Evolutionary conservation across 805 yeast genomes (phyloP), one percentile per base, ranked within the genome.

Genomic region (Hanseniaspora thailandica): DNA sequence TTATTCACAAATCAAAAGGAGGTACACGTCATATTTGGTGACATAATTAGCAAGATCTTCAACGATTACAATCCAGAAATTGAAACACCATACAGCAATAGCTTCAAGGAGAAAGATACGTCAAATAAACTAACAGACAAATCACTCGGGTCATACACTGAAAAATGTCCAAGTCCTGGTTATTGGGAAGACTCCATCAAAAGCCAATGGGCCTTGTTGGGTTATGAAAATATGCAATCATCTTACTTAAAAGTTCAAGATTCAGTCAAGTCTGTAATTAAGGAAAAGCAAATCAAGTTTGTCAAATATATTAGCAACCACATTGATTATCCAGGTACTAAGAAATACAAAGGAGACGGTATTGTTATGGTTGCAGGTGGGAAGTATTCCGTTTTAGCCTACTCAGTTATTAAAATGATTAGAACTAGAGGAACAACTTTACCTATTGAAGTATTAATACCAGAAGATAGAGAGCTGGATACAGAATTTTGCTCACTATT

Each of bases 281-380:
- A 59, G 28, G 40, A 54, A 17, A 55, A 55, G 15, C 67, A 64
- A 47, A 48, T 54, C 2, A 45, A 49, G 3, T 65, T 57, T 45
- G 60, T 59, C 12, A 30, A 56, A 56, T 5, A 50, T 56, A 23
- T 17, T 55, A 52, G 23, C 47, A 55, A 17, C 55, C 15, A 48
- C 61, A 47, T 48, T 20, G 30, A 31, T 2, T 48, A 48, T 38
- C 66, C 68, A 13, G 41, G 38, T 9, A 39, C 22, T 17, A 52
- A 22, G 15, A 47, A 30, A 28, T 56, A 30, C 30, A 55, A 45
- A 45, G 57, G 26, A 46, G 57, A 23, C 61, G 86, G 82, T 9
- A 72, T 78, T 19, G 90, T 77, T 26, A 80, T 73, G 60, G 88
- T 85, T 28, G 94, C 90, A 34, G 95, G 95, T 41, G 93, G 89